Evolutionary conservation across 2,329 filamentous ascomycete genomes (phyloP), one percentile per base, ranked within the genome.

Genomic region (Cercospora canescens): DNA sequence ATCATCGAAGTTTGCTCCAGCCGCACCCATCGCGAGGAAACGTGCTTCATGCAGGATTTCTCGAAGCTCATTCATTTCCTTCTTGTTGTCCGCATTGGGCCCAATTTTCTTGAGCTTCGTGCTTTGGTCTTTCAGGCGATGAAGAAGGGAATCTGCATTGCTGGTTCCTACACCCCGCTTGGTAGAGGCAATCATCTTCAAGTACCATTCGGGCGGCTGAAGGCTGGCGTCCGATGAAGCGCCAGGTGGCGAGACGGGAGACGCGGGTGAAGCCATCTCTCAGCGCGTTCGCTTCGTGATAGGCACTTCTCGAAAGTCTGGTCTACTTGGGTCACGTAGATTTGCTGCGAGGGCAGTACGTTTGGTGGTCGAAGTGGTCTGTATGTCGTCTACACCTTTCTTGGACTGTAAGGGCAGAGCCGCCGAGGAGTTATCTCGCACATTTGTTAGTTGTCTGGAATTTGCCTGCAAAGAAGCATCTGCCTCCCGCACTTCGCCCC

Each of bases 11-110:
- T 80, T 75, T 11, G 48, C 45, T 2, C 60, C 60, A 26, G 21
- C 48, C 0, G 64, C 69, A 16, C 74, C 72, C 11, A 82, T 77
- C 0, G 68, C 54, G 0, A 78, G 63, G 41, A 82, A 80, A 12
- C 79, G 75, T 0, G 80, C 74, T 26, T 77, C 76, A 67, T 83
- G 81, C 0, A 83, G 69, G 2, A 73, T 65, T 2, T 76, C 64
- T 1, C 79, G 73, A 5, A 83, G 75, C 6, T 76, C 67, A 6
- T 77, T 71, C 58, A 79, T 28, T 7, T 59, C 48, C 11, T n/a
- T 39, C 3, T n/a, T 11, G 21, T 34, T 50, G 34, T 37, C 41
- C 9, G 12, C 6, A 1, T 30, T 52, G 0, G 59, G 65, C 6
- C 60, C 35, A 9, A 39, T 9, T 16, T 58, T 64, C 41, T 67